A percentile compares a stretch with the other conserved stretches of the same genome.
Conservation (phyloP, 768 basidiomycete genomes). For the Lactarius trivialis region DNA sequence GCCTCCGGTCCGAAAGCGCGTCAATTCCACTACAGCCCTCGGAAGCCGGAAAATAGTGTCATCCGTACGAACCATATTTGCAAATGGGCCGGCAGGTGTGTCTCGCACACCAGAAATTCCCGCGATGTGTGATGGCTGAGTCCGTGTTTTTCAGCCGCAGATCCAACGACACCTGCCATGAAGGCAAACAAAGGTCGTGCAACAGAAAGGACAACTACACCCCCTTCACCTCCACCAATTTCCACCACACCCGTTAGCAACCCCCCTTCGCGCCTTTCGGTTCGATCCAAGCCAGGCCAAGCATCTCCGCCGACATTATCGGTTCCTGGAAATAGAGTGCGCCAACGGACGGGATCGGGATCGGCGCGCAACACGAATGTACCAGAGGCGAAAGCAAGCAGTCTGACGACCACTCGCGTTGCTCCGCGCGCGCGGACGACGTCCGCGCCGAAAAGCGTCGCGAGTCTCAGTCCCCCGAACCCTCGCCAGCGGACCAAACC, state of each 20-base stretch:
- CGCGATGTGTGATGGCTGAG: background rate
- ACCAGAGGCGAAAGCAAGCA: slow-evolving; percentile 4
- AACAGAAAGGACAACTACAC: slow-evolving; percentile 7
- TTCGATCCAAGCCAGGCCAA: slow-evolving; percentile 8
- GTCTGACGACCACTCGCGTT: slow-evolving; percentile 1
- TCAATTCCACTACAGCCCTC: slow-evolving; percentile 21
- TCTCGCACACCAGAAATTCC: background rate
- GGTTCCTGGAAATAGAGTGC: slow-evolving; percentile 8
- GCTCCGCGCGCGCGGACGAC: slow-evolving; percentile 16
- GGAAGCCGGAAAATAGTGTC: slow-evolving; percentile 17
- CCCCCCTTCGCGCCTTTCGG: slow-evolving; percentile 5
- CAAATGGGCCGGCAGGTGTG: background rate
- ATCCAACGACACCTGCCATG: background rate
- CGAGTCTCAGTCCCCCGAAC: background rate
- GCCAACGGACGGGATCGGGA: slow-evolving; percentile 17
- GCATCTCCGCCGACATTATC: slow-evolving; percentile 9
- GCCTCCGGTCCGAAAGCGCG: slow-evolving; percentile 16
- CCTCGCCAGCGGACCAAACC: slow-evolving; percentile 14
- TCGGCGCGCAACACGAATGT: slow-evolving; percentile 11
- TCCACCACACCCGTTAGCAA: slow-evolving; percentile 5
- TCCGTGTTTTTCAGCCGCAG: background rate
- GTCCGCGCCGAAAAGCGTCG: slow-evolving; percentile 16
- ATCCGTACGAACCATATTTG: slow-evolving; percentile 17
- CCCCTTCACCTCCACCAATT: background rate
- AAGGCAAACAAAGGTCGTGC: background rate